Evolutionary conservation across 345 rosid genomes (phyloP).

Genomic region (Gossypium australe): DNA sequence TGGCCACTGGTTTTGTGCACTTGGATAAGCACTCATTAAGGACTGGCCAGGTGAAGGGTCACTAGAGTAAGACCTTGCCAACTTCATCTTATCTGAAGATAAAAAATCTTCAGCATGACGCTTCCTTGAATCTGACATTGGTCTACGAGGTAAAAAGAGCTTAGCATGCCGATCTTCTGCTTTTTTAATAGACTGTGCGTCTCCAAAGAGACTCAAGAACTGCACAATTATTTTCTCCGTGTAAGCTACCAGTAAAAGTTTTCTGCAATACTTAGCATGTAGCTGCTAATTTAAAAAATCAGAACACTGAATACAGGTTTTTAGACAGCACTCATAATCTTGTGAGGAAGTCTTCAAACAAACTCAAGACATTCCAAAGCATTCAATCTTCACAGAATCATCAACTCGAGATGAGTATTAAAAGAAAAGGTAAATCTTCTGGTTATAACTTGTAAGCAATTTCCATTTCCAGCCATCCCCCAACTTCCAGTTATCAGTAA

Average conservation of each 20-base stretch:
- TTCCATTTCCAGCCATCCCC: background rate
- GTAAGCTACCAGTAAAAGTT: background rate
- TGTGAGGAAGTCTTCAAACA: background rate
- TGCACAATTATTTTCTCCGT: constrained; percentile 27
- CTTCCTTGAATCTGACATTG: constrained; percentile 65
- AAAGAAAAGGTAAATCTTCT: background rate
- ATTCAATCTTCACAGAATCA: background rate
- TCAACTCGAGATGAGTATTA: background rate
- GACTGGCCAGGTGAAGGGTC: constrained; percentile 55
- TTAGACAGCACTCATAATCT: background rate
- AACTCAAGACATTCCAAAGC: background rate
- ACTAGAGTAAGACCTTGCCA: constrained; percentile 59
- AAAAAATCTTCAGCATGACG: constrained; percentile 80
- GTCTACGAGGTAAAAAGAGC: constrained; percentile 58
- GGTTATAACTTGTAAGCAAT: background rate
- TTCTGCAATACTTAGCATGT: background rate
- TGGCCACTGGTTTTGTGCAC: constrained; percentile 70
- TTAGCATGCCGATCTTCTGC: constrained; percentile 84
- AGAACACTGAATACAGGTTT: background rate
- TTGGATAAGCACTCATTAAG: constrained; percentile 68
- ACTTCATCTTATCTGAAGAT: constrained; percentile 72
- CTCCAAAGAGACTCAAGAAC: constrained; percentile 84
- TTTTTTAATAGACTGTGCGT: constrained; percentile 50
- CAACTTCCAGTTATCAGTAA: background rate
- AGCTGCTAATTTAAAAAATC: constrained; percentile 1